These are phyloP conservation scores for Emydomyces testavorans DNA, from an alignment of 2,329 filamentous ascomycete species.

Conservation along the genomic window DNA sequence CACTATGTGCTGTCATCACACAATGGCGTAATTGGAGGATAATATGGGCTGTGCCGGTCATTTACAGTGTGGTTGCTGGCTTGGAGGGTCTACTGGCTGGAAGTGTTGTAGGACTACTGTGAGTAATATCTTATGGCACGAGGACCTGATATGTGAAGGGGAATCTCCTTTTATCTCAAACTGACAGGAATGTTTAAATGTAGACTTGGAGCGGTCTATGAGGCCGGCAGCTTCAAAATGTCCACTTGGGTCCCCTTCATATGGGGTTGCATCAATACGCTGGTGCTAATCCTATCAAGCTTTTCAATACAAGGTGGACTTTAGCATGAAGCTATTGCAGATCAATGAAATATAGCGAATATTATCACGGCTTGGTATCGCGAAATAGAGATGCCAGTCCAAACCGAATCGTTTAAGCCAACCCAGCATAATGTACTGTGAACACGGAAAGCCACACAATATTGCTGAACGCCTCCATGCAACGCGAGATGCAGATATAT, in stretches of 20 bases:
- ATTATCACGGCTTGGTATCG: background rate
- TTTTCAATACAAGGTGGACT: constrained; percentile 88
- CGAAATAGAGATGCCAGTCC: background rate
- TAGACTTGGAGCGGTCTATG: constrained; percentile 69
- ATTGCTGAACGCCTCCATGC: background rate
- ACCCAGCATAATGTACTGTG: constrained; percentile 1
- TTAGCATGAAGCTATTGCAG: no score
- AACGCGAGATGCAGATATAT: background rate
- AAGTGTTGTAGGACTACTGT: constrained; percentile 51
- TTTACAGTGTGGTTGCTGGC: constrained; percentile 60
- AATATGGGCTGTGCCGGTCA: constrained; percentile 59
- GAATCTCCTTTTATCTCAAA: no score
- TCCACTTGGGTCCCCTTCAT: constrained; percentile 88
- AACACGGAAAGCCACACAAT: background rate
- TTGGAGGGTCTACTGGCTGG: constrained; percentile 69
- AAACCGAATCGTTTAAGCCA: background rate
- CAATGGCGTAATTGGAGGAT: constrained; percentile 43
- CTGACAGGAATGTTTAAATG: constrained; percentile 2
- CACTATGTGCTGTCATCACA: constrained; percentile 59
- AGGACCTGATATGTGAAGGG: no score
- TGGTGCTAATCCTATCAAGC: constrained; percentile 72
- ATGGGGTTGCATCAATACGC: constrained; percentile 73
- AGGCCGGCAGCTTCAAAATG: constrained; percentile 75
- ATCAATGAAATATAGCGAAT: background rate
- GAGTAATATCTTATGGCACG: background rate